A percentile compares a stretch with the other conserved stretches of the same genome.
These are phyloP conservation scores for Rhodotorula sphaerocarpa DNA, from an alignment of 768 basidiomycete genomes.

Conservation along the genomic window DNA sequence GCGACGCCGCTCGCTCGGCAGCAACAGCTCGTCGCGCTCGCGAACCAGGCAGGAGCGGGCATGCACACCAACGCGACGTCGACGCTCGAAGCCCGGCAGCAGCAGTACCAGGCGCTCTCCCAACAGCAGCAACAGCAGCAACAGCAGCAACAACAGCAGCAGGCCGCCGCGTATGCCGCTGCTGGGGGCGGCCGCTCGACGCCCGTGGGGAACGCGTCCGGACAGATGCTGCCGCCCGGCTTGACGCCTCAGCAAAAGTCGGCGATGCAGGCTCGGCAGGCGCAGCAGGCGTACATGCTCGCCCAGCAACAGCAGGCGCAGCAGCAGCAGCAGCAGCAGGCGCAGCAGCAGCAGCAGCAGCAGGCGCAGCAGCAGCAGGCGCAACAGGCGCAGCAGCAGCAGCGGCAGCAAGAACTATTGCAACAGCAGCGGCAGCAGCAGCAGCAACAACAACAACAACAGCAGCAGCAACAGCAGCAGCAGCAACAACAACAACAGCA, in stretches of 20 bases:
- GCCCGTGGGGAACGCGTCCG: not conserved
- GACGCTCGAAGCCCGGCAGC: constrained; percentile 8
- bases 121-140: constrained; percentile 2
- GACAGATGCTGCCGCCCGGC: not conserved
- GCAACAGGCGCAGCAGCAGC: not conserved
- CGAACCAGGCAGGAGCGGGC: not conserved
- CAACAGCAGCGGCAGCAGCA: not conserved
- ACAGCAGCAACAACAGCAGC: constrained; percentile 2
- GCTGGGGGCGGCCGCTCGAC: not conserved
- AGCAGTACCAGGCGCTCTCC: not conserved
- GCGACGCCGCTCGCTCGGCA: not conserved
- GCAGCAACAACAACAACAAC: not conserved
- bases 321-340: not conserved
- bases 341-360: not conserved
- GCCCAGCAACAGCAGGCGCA: constrained; percentile 3
- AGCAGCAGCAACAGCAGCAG: not conserved
- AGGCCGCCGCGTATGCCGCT: not conserved
- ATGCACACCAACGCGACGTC: too few relatives aligned
- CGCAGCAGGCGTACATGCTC: constrained; percentile 4
- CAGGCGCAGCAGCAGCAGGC: not conserved
- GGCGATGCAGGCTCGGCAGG: not conserved
- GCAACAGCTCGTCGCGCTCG: constrained; percentile 7
- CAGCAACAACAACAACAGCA: not conserved
- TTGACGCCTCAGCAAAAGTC: constrained; percentile 7
- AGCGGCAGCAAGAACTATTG: not conserved